phyloP scores from a whole-genome alignment of 495 filamentous ascomycete species.

The Venustampulla echinocandica region DNA sequence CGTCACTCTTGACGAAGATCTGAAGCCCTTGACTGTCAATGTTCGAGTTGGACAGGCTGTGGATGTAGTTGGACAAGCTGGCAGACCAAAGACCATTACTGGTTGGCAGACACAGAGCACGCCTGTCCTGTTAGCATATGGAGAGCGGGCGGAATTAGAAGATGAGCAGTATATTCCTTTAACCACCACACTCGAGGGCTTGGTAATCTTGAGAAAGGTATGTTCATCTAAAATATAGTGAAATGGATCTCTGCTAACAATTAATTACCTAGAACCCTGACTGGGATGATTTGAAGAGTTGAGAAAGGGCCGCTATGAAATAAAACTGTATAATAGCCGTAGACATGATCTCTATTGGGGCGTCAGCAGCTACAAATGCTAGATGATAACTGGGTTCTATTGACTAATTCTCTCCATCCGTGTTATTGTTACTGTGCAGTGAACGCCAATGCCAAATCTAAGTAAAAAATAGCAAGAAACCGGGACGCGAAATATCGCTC shows the following conservation, averaged over 20 bases:
- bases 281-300: conserved; percentile 26
- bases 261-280: conserved; percentile 22
- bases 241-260: conserved; percentile 7
- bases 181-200: conserved; percentile 82
- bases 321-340: conserved; percentile 25
- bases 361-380: conserved; percentile 18
- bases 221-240: conserved; percentile 11
- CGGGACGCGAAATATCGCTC: no score
- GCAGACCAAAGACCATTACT: conserved; percentile 95
- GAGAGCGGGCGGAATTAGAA: conserved; percentile 92
- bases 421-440: conserved; percentile 25
- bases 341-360: conserved; percentile 13
- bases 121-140: conserved; percentile 83
- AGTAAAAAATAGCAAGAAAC: no score
- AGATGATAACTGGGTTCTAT: conserved; percentile 16
- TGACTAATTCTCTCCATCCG: conserved; percentile 26
- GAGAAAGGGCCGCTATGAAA: conserved; percentile 4
- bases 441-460: neutral
- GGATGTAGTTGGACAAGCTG: conserved; percentile 95
- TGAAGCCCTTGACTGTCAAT: conserved; percentile 90
- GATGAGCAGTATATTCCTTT: conserved; percentile 94
- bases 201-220: conserved; percentile 97
- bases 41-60: conserved; percentile 97
- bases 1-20: conserved; percentile 87
- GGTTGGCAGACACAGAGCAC: conserved; percentile 99